Base-by-base conservation (phyloP, 139 green algal species). In the Diplosphaera chodatii region DNA sequence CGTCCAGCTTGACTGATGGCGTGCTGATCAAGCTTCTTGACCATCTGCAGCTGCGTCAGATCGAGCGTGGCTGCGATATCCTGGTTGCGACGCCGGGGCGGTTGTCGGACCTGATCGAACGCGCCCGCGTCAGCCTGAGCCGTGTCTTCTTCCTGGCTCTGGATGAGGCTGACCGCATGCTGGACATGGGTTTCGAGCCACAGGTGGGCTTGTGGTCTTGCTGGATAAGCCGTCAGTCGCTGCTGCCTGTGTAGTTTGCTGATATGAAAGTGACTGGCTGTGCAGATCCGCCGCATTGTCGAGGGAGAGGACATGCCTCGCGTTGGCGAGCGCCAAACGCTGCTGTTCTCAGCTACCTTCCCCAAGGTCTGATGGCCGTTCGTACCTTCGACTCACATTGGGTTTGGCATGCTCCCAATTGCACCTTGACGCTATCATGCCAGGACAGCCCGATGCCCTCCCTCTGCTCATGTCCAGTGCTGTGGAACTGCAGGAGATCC, bases 101-200 rank as follows among this genome's bases (percentile, higher is more conserved):
- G 55, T 86, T 98, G 34, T 88, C 79, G 69, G 94, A 98, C 84
- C 84, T 98, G 41, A 95, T 98, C 32, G 92, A 99, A 83, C 83
- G 94, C 32, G 92, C 82, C 25, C 78, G 90, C 16, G 86, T 97
- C 21, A 91, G 83, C 33, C 84, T 98, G 33, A 76, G 69, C 18
- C 32, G 74, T 29, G 81, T 93, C 28, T 65, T 62, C 48, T 93
- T 86, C 84, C 84, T 98, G 68, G 92, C 90, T 4, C 82, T 98
- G 69, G 94, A 98, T 69, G 94, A 98, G 84, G 93, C 93, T 8
- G 93, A 98, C 73, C 86, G 93, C 66, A 98, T 98, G 94, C 78
- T 98, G 64, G 93, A 98, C 77, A 98, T 98, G 94, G 94, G 94
- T 30, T 98, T 98, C 72, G 94, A 98, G 84, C 94, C 94, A 30